These are phyloP conservation scores for Epichloe bromicola DNA, from an alignment of 2,329 filamentous ascomycete genomes.

Conservation along the genomic window DNA sequence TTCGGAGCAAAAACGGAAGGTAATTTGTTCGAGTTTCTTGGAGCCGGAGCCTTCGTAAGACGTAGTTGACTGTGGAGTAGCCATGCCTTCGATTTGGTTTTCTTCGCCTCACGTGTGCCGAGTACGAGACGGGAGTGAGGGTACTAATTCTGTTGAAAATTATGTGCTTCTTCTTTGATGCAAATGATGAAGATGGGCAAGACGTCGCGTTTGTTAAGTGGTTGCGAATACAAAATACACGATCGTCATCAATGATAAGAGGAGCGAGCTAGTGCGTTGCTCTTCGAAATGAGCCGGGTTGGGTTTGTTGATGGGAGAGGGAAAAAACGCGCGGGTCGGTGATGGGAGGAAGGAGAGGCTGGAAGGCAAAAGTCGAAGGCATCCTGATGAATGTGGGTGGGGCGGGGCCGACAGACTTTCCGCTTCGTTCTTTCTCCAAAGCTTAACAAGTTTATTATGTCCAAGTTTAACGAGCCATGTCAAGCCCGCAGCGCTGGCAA, in stretches of 20 bases:
- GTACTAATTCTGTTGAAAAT: conserved; percentile 2
- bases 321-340: neutral
- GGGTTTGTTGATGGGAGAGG: neutral
- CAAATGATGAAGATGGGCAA: neutral
- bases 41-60: conserved; percentile 30
- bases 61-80: conserved; percentile 40
- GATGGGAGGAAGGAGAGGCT: conserved; percentile 3
- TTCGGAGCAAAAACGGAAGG: conserved; percentile 96
- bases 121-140: neutral
- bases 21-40: conserved; percentile 64
- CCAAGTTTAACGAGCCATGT: neutral
- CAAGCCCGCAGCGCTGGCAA: too few relatives aligned
- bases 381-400: neutral
- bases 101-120: neutral
- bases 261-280: neutral
- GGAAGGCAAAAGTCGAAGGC: neutral
- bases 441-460: neutral
- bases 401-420: neutral
- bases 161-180: conserved; percentile 1
- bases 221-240: neutral
- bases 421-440: neutral
- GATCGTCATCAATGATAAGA: neutral
- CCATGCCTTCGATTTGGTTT: conserved; percentile 28
- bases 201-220: neutral
- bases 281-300: conserved; percentile 1